Conservation (phyloP, 352 stramenopile genomes). For the Salisapilia sapeloensis region DNA sequence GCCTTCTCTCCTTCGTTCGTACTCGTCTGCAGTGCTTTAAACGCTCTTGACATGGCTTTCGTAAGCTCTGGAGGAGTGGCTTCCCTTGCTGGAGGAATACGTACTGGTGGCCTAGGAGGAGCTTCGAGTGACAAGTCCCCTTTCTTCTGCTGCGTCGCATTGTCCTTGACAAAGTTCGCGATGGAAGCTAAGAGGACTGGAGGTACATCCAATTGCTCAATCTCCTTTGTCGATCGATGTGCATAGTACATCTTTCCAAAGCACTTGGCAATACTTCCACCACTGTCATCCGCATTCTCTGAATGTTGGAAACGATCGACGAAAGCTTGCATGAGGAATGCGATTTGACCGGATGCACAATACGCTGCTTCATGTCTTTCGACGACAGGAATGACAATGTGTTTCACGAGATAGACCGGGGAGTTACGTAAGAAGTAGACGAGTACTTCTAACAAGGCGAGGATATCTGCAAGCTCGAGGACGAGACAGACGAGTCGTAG, state of each 20-base stretch:
- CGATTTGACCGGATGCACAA: constrained; percentile 67
- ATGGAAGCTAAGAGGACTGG: constrained; percentile 54
- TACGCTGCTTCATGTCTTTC: constrained; percentile 73
- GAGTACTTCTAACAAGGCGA: constrained; percentile 66
- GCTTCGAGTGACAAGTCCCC: constrained; percentile 59
- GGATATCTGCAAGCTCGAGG: constrained; percentile 66
- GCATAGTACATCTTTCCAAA: constrained; percentile 76
- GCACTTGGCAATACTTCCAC: constrained; percentile 51
- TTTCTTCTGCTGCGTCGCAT: constrained; percentile 38
- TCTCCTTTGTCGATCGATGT: constrained; percentile 71
- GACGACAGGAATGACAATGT: constrained; percentile 65
- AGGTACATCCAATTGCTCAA: constrained; percentile 56
- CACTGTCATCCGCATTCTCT: constrained; percentile 53
- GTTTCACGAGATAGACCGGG: constrained; percentile 64
- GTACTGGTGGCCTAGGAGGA: constrained; percentile 48
- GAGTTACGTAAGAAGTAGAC: constrained; percentile 63
- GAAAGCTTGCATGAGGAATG: constrained; percentile 63
- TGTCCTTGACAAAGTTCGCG: constrained; percentile 62
- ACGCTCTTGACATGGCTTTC: constrained; percentile 39
- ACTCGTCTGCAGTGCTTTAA: constrained; percentile 58
- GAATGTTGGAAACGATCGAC: constrained; percentile 64
- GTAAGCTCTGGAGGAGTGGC: constrained; percentile 56
- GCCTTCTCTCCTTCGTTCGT: constrained; percentile 36
- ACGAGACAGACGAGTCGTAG: constrained; percentile 65
- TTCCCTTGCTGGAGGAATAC: constrained; percentile 53